phyloP scores from a whole-genome alignment of 768 basidiomycete species.

The Gloeostereum incarnatum region DNA sequence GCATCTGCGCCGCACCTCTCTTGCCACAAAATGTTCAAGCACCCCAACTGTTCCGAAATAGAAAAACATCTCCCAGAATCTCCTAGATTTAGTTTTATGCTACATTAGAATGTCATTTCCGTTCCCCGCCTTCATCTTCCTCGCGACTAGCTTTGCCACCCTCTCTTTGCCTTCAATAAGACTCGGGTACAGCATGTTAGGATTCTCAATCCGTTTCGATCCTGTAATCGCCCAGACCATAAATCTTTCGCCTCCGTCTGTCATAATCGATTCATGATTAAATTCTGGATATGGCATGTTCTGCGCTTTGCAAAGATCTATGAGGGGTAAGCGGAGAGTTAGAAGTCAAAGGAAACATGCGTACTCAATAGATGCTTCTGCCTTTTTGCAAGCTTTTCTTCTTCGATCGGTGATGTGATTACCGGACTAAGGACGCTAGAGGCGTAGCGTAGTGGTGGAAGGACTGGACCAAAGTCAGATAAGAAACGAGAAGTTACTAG shows the following conservation, averaged over 20 bases:
- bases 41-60: too few species aligned
- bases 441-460: not conserved
- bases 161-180: constrained; percentile 29
- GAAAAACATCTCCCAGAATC: too few species aligned
- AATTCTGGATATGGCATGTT: constrained; percentile 21
- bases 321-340: constrained; percentile 2
- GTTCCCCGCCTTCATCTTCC: too few species aligned
- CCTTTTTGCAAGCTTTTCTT: not conserved
- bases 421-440: not conserved
- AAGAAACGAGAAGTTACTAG: too few species aligned
- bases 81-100: too few species aligned
- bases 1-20: too few species aligned
- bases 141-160: constrained; percentile 36
- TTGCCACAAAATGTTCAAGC: too few species aligned
- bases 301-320: not conserved
- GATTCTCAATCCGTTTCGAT: constrained; percentile 33
- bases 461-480: not conserved
- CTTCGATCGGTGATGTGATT: not conserved
- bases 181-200: constrained; percentile 24
- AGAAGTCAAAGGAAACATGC: not conserved
- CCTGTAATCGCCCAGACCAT: constrained; percentile 41
- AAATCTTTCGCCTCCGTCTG: constrained; percentile 19
- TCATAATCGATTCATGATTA: constrained; percentile 16
- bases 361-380: not conserved
- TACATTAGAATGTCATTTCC: too few species aligned